A percentile compares a stretch with the other conserved stretches of the same genome.
phyloP scores from a whole-genome alignment of 495 filamentous ascomycete genomes.

The Aspergillus sclerotioniger region DNA sequence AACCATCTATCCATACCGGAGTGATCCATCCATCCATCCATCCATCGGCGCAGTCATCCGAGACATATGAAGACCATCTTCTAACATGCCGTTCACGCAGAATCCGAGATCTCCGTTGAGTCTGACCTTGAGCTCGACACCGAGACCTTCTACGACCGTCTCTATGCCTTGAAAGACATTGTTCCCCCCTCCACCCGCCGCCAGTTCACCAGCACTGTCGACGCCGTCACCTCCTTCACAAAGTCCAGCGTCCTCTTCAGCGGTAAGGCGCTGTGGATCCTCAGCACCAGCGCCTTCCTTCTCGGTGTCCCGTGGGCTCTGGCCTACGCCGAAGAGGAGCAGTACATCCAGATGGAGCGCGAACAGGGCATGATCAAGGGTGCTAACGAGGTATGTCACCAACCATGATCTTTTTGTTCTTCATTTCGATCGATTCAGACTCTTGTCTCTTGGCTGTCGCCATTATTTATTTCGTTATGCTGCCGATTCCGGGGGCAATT shows the following conservation, averaged over 20 bases:
- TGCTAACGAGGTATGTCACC: slow-evolving; percentile 60
- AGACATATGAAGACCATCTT: background rate
- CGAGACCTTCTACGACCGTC: slow-evolving; percentile 72
- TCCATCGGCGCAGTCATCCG: slow-evolving; percentile 2
- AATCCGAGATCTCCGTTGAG: slow-evolving; percentile 56
- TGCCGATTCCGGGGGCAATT: background rate
- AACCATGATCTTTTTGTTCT: background rate
- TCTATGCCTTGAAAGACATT: slow-evolving; percentile 87
- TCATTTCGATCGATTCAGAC: background rate
- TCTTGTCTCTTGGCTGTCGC: background rate
- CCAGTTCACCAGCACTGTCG: slow-evolving; percentile 58
- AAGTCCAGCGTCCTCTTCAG: slow-evolving; percentile 62
- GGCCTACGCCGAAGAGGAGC: slow-evolving; percentile 91
- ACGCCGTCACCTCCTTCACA: slow-evolving; percentile 55
- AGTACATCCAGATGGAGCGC: slow-evolving; percentile 92
- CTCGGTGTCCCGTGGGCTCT: slow-evolving; percentile 91
- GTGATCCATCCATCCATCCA: slow-evolving; percentile 15
- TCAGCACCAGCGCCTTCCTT: slow-evolving; percentile 83
- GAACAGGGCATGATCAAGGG: slow-evolving; percentile 94
- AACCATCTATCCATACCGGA: background rate
- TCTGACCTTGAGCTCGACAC: slow-evolving; percentile 44
- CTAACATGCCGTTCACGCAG: slow-evolving; percentile 16
- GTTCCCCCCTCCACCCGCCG: slow-evolving; percentile 80
- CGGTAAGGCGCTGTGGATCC: slow-evolving; percentile 82
- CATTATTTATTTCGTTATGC: background rate